These are phyloP conservation scores for Backusella australiensis DNA, from an alignment of 192 early-diverging fungal species.

Conservation along the genomic window DNA sequence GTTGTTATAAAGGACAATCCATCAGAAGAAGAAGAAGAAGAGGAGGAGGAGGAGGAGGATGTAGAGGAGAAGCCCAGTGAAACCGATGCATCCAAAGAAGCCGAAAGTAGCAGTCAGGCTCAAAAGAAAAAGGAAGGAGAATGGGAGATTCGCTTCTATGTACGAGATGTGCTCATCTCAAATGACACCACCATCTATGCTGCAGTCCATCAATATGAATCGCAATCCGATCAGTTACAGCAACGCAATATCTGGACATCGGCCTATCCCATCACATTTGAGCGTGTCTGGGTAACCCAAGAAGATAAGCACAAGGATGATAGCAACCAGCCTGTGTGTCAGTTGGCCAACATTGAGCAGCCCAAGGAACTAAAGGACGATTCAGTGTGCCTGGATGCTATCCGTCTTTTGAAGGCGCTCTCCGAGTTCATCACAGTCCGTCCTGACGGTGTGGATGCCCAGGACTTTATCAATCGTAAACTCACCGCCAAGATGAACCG, in stretches of 20 bases:
- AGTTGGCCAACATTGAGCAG: neutral
- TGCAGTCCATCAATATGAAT: conserved; percentile 59
- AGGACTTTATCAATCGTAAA: conserved; percentile 75
- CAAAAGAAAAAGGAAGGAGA: conserved; percentile 28
- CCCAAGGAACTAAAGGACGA: neutral
- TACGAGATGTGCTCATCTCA: conserved; percentile 44
- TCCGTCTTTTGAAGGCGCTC: conserved; percentile 41
- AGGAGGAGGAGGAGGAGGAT: neutral
- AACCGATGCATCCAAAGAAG: neutral
- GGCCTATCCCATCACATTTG: conserved; percentile 57
- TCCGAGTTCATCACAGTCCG: conserved; percentile 37
- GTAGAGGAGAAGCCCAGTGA: neutral
- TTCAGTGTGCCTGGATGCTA: conserved; percentile 25
- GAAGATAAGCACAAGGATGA: conserved; percentile 9
- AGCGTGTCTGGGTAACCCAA: conserved; percentile 26
- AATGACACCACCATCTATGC: conserved; percentile 67
- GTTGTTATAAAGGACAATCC: conserved; percentile 17
- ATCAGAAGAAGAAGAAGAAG: neutral
- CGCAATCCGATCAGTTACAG: neutral
- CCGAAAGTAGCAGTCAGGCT: neutral
- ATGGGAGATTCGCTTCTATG: conserved; percentile 60
- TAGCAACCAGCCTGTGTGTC: neutral
- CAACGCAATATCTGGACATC: conserved; percentile 54
- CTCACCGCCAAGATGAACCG: conserved; percentile 81
- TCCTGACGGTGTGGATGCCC: conserved; percentile 20